phyloP scores from a whole-genome alignment of 805 yeast genomes.

The Metschnikowia arizonensis region DNA sequence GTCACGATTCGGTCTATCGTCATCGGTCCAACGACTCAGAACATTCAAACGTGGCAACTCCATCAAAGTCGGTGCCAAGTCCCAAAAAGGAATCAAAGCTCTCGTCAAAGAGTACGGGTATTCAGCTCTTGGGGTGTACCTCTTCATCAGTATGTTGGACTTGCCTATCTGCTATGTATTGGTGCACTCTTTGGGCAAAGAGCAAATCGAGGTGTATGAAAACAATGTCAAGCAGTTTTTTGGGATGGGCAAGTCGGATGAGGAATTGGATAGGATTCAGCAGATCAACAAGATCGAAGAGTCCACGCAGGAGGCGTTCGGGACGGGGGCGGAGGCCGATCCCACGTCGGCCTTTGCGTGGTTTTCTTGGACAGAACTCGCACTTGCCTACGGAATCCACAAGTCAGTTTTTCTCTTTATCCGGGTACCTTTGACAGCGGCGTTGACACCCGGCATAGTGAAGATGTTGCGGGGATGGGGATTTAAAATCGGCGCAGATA shows the following conservation, averaged over 20 bases:
- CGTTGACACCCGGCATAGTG: slow-evolving; percentile 81
- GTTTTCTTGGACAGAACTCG: slow-evolving; percentile 72
- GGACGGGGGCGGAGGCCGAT: slow-evolving; percentile 20
- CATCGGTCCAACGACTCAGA: background rate
- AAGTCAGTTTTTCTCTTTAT: slow-evolving; percentile 72
- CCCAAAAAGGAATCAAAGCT: slow-evolving; percentile 51
- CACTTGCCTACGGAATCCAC: slow-evolving; percentile 90
- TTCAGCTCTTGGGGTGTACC: slow-evolving; percentile 82
- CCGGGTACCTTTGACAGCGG: slow-evolving; percentile 87
- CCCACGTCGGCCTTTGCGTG: slow-evolving; percentile 25
- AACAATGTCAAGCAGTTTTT: slow-evolving; percentile 53
- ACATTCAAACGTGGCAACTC: slow-evolving; percentile 3
- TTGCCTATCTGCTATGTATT: slow-evolving; percentile 76
- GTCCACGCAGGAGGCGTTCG: slow-evolving; percentile 21
- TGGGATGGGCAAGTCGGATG: slow-evolving; percentile 56
- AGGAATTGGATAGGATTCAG: slow-evolving; percentile 35
- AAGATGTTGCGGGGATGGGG: slow-evolving; percentile 67
- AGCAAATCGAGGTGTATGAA: slow-evolving; percentile 65
- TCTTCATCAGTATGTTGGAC: slow-evolving; percentile 69
- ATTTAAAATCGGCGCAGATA: slow-evolving; percentile 58
- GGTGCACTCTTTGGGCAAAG: slow-evolving; percentile 87
- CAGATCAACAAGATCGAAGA: slow-evolving; percentile 32
- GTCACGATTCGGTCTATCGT: background rate
- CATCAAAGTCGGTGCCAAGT: slow-evolving; percentile 13
- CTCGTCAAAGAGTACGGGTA: slow-evolving; percentile 85